Conservation (phyloP, 2,329 filamentous ascomycete genomes). For the Ascosphaera pollenicola region DNA sequence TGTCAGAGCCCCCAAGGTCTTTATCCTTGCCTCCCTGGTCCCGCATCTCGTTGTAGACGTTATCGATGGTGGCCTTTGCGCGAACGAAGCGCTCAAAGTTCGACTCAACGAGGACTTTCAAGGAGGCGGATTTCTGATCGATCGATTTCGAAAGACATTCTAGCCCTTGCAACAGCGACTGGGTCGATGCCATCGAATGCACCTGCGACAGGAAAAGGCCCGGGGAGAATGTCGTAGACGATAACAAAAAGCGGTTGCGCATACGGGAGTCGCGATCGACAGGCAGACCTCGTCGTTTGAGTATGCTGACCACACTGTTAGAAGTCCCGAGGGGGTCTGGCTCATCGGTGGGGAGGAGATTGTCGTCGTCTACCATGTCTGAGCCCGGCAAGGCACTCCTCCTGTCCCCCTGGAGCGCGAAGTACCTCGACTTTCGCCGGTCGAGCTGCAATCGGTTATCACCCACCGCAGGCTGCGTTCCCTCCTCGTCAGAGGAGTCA, state of each 20-base stretch:
- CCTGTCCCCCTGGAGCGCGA: slow-evolving; percentile 57
- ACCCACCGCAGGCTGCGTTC: slow-evolving; percentile 7
- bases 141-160: slow-evolving; percentile 78
- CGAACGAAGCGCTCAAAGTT: slow-evolving; percentile 98
- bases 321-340: slow-evolving; percentile 74
- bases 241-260: slow-evolving; percentile 81
- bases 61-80: slow-evolving; percentile 94
- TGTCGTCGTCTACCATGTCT: slow-evolving; percentile 47
- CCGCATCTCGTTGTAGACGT: slow-evolving; percentile 93
- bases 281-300: slow-evolving; percentile 55
- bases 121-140: slow-evolving; percentile 88
- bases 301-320: slow-evolving; percentile 62
- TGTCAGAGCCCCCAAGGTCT: neutral
- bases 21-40: slow-evolving; percentile 57
- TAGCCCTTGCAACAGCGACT: slow-evolving; percentile 57
- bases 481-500: slow-evolving; percentile 33
- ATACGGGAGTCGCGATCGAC: slow-evolving; percentile 66
- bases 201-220: slow-evolving; percentile 80
- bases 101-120: slow-evolving; percentile 89
- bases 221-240: slow-evolving; percentile 87
- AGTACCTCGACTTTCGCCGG: slow-evolving; percentile 52
- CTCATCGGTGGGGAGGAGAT: slow-evolving; percentile 73
- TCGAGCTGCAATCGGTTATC: slow-evolving; percentile 3
- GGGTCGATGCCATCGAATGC: slow-evolving; percentile 66
- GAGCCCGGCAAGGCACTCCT: slow-evolving; percentile 44